Base-by-base conservation (phyloP, 768 basidiomycete genomes). In the Tylopilus sp. region DNA sequence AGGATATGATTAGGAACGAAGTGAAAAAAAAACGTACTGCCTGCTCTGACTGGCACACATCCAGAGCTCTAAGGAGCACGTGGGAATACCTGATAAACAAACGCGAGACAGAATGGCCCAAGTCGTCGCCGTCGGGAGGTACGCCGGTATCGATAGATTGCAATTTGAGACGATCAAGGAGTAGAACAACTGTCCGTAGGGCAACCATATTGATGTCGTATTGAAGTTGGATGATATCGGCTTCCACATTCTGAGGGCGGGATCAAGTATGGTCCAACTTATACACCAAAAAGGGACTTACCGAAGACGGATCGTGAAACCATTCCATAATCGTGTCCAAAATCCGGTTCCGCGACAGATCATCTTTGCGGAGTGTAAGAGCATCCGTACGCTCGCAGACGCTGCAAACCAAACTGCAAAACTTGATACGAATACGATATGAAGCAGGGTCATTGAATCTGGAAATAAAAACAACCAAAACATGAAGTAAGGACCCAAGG, bases 311-410 rank as follows among this genome's bases (percentile, higher is more conserved):
- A 46, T 80, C 77, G 54, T 79, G 75, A 38, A 89, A 81, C 92
- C 92, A 95, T 40, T 86, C 83, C 63, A 86, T 74, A n/a, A 95
- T 72, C 28, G 80, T 77, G 52, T 94, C 89, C 22, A 92, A 73
- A 35, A 92, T 79, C 33, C 76, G 75, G 64, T 90, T 86, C 12
- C 90, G 81, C 13, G 81, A 75, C 48, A 71, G 68, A 53, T 75
- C 81, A 58, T 89, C 87, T 65, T 85, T 88, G 15, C 83, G 83
- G 56, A 87, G 65, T 21, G 77, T 76, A 20, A 91, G 65, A 7
- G 76, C 73, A 49, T 86, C 85, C 4, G 76, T 72, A 21, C 83
- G 81, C 36, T 77, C 76, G 59, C 86, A 83, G 15, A 86, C 76
- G 39, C 76, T 79, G 52, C 89, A 88, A 56, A 82, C 82, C 28